phyloP scores from a whole-genome alignment of 768 basidiomycete genomes.

The Sutorius australiensis region DNA sequence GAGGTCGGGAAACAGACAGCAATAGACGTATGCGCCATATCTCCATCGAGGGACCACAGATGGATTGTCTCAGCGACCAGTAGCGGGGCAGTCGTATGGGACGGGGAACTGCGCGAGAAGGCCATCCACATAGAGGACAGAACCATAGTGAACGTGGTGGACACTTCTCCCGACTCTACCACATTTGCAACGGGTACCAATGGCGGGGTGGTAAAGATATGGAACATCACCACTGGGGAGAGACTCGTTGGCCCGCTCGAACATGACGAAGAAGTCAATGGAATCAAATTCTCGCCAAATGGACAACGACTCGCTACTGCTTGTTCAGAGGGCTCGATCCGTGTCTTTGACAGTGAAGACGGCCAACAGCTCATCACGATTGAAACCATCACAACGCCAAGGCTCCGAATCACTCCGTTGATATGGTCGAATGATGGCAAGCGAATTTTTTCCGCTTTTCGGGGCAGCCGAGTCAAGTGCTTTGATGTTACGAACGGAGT shows the following conservation, averaged over 20 bases:
- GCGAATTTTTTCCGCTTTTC: neutral
- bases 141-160: fast-evolving
- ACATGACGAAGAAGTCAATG: neutral
- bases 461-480: too few relatives aligned
- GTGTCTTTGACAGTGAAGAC: neutral
- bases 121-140: neutral
- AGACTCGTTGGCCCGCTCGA: neutral
- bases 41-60: neutral
- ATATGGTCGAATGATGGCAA: neutral
- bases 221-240: neutral
- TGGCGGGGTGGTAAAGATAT: neutral
- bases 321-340: neutral
- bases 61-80: neutral
- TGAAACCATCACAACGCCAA: neutral
- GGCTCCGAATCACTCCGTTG: neutral
- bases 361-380: neutral
- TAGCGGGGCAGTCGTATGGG: neutral
- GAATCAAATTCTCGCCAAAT: neutral
- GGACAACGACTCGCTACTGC: neutral
- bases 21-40: neutral
- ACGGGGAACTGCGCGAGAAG: neutral
- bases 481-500: too few relatives aligned
- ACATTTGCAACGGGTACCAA: neutral
- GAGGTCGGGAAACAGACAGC: neutral
- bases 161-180: neutral